Conservation (phyloP, 1,139 yeast genomes). For the Blastobotrys illinoisensis region DNA sequence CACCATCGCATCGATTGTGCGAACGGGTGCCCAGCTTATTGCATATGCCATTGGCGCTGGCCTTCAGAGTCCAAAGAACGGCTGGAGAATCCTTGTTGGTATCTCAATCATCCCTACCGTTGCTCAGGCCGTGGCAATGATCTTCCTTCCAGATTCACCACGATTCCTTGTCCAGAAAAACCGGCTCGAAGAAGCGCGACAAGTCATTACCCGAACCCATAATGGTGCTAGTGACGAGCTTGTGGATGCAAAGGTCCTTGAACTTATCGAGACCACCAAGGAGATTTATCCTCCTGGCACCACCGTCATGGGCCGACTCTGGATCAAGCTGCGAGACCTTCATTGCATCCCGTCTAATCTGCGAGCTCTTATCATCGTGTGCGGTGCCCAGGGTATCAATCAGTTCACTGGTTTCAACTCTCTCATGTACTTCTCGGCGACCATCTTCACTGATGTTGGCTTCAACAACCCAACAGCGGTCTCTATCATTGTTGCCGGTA, state of each 20-base stretch:
- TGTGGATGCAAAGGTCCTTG: conserved; percentile 23
- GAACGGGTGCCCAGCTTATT: conserved; percentile 87
- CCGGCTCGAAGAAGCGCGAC: conserved; percentile 54
- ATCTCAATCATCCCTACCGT: conserved; percentile 83
- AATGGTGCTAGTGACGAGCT: conserved; percentile 28
- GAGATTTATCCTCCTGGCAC: conserved; percentile 18
- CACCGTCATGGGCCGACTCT: conserved; percentile 11
- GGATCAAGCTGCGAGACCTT: conserved; percentile 48
- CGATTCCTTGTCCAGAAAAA: conserved; percentile 76
- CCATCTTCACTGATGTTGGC: conserved; percentile 85
- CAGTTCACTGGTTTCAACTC: conserved; percentile 96
- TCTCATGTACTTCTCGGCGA: conserved; percentile 86
- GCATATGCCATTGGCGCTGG: conserved; percentile 96
- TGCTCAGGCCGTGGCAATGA: conserved; percentile 65
- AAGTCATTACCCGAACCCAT: conserved; percentile 52
- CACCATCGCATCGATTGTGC: conserved; percentile 56
- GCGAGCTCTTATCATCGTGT: conserved; percentile 80
- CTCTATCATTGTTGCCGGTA: conserved; percentile 87
- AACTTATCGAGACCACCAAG: conserved; percentile 22
- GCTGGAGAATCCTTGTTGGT: conserved; percentile 94
- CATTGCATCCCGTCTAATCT: conserved; percentile 73
- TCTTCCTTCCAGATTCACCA: conserved; percentile 93
- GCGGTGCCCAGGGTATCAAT: conserved; percentile 92
- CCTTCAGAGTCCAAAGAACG: conserved; percentile 54
- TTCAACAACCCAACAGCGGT: conserved; percentile 84